Base-by-base conservation (phyloP, 148 eudicot genomes). In the Vaccinium macrocarpon region DNA sequence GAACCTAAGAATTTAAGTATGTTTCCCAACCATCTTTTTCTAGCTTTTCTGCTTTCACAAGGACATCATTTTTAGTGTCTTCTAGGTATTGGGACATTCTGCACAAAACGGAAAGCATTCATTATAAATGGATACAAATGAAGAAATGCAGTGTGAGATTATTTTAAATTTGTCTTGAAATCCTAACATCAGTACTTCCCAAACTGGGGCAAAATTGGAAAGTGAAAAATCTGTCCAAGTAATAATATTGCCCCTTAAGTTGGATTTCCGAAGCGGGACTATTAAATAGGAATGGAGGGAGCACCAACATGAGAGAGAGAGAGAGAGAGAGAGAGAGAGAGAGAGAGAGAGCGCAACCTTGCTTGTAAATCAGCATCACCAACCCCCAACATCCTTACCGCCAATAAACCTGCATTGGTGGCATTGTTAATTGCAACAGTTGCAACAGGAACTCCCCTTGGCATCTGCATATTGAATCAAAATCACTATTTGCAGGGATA, bases 391-490 rank as follows among this genome's bases (percentile, higher is more conserved):
- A 93, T 89, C 79, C 99, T 91, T 57, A 97, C 92, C 23, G 98
- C 99, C 79, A 97, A 88, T 76, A 93, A 85, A 57, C 91, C 99
- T 5, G 99, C 99, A 87, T 97, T 97, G 81, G 99, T 95, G 52
- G 99, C 96, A 83, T 97, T 97, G 77, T 97, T 93, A 82, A 95
- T 97, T 7, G 99, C 94, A 82, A 96, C 99, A 0, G 99, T 91
- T 35, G 98, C 98, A 86, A 95, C 99, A 57, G 99, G 99, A 76
- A 97, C 94, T 76, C 99, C 99, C 83, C 99, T 92, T 78, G 99
- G 99, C 99, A 97, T 97, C 99, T 97, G 89, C 78, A 81, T 64
- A 38, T 53, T 68, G 48, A 50, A 78, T 42, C 55, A 71, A 32
- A 51, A 55, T n/a, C n/a, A 35, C 21, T 59, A 15, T 11, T 75